phyloP scores from a whole-genome alignment of 371 early-diverging fungal genomes.

The Mortierella sp. region DNA sequence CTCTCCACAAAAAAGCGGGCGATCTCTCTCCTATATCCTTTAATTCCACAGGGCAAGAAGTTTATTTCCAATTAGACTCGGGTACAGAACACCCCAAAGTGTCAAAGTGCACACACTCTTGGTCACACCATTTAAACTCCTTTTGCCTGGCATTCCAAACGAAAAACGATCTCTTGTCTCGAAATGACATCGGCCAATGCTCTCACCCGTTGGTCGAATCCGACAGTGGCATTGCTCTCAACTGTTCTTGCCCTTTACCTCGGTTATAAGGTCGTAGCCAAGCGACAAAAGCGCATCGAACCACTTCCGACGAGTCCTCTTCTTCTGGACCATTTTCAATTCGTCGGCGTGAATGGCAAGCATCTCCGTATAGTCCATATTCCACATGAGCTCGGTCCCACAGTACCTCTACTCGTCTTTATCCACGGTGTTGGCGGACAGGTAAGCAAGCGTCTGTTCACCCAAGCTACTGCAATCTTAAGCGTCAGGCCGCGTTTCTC shows the following conservation, averaged over 20 bases:
- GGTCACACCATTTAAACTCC: too few relatives aligned
- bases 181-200: constrained; percentile 1
- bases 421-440: constrained; percentile 81
- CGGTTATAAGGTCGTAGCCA: constrained; percentile 22
- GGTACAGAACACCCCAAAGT: too few relatives aligned
- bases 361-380: constrained; percentile 72
- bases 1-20: too few relatives aligned
- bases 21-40: too few relatives aligned
- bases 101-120: too few relatives aligned
- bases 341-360: constrained; percentile 65
- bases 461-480: too few relatives aligned
- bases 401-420: constrained; percentile 74
- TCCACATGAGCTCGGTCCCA: constrained; percentile 72
- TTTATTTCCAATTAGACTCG: too few relatives aligned
- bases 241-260: constrained; percentile 36
- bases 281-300: constrained; percentile 10
- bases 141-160: too few relatives aligned
- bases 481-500: background rate
- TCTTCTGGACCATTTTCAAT: constrained; percentile 57
- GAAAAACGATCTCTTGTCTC: too few relatives aligned
- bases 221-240: constrained; percentile 22
- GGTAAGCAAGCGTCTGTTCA: constrained; percentile 48
- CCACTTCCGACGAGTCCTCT: constrained; percentile 35
- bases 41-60: too few relatives aligned
- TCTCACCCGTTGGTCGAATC: constrained; percentile 19